phyloP scores from a whole-genome alignment of 108 stramenopile genomes.

The Skeletonema menzelii region DNA sequence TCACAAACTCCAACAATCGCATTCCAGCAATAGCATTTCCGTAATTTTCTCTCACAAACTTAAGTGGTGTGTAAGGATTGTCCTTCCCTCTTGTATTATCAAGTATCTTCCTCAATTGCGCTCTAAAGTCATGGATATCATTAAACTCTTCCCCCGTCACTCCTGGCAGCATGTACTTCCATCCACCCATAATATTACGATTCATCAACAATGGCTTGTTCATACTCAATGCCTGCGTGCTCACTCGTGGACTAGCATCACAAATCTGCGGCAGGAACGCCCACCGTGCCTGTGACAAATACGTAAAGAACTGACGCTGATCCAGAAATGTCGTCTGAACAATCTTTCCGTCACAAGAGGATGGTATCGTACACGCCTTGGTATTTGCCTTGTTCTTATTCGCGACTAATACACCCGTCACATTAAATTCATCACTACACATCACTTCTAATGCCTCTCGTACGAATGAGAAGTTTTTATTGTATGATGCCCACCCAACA shows the following conservation, averaged over 20 bases:
- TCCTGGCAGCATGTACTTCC: slow-evolving; percentile 46
- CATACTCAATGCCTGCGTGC: slow-evolving; percentile 49
- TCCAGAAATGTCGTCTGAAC: slow-evolving; percentile 47
- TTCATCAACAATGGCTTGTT: slow-evolving; percentile 49
- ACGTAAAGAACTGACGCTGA: slow-evolving; percentile 37
- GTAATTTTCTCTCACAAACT: slow-evolving; percentile 25
- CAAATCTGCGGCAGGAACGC: slow-evolving; percentile 50
- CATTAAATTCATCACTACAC: slow-evolving; percentile 49
- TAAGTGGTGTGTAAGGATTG: slow-evolving; percentile 33
- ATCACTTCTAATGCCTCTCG: slow-evolving; percentile 48
- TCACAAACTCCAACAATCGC: slow-evolving; percentile 29
- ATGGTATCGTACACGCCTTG: slow-evolving; percentile 38
- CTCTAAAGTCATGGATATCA: slow-evolving; percentile 18
- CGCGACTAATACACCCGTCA: slow-evolving; percentile 48
- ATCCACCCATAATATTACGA: slow-evolving; percentile 49
- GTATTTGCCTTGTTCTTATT: slow-evolving; percentile 44
- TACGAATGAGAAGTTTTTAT: slow-evolving; percentile 50
- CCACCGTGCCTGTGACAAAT: slow-evolving; percentile 42
- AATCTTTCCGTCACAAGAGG: slow-evolving; percentile 32
- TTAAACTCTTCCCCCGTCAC: slow-evolving; percentile 48
- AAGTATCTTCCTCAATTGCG: slow-evolving; percentile 28
- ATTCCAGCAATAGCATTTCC: slow-evolving; percentile 27
- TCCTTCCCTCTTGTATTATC: slow-evolving; percentile 32
- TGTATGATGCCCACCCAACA: slow-evolving; percentile 44
- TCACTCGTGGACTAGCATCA: slow-evolving; percentile 51